Base-by-base conservation (phyloP, 1,284 basidiomycete genomes). In the Ceratobasidium sp. region DNA sequence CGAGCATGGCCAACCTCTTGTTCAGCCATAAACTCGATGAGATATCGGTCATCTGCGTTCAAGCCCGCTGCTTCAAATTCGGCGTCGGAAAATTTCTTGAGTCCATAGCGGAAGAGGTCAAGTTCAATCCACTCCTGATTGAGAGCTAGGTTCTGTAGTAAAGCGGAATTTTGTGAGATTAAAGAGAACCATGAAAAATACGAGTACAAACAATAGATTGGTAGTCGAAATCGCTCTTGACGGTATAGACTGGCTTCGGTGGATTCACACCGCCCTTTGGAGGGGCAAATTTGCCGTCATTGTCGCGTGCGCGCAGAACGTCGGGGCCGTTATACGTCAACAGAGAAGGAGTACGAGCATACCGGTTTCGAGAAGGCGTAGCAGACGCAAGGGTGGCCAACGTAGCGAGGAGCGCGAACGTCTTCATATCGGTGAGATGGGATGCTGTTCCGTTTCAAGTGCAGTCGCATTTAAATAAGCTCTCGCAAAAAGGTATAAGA, bases 101-200 rank as follows among this genome's bases (percentile, higher is more conserved):
- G 86, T 39, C 89, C 91, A 80, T 90, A 86, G 82, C 91, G 87
- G 87, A 93, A 92, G 2, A 93, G 84, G 81, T 92, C 91, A 80
- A 91, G 87, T n/a, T 75, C 72, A 39, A 75, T 75, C 68, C 76
- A 77, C 76, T 77, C 82, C 84, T 92, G 91, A 82, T 92, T 89
- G 28, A 92, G 83, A 2, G 86, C 91, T 28, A 92, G 84, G 78
- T 88, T 66, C 79, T 78, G 53, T 40, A 42, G 15, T 4, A 33
- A 58, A 55, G 73, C 81, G 26, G 69, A 4, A 42, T 51, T 46
- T 13, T 20, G 49, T 58, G 53, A 58, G 51, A 23, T 58, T 13
- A n/a, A 58, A 12, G 40, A 20, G 39, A 20, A 40, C 26, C 39
- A 13, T 49, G 15, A 33, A 33, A 33, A 33, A 33, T 33, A 33